phyloP scores from a whole-genome alignment of 2,329 filamentous ascomycete species.

The Pseudogymnoascus sp. region DNA sequence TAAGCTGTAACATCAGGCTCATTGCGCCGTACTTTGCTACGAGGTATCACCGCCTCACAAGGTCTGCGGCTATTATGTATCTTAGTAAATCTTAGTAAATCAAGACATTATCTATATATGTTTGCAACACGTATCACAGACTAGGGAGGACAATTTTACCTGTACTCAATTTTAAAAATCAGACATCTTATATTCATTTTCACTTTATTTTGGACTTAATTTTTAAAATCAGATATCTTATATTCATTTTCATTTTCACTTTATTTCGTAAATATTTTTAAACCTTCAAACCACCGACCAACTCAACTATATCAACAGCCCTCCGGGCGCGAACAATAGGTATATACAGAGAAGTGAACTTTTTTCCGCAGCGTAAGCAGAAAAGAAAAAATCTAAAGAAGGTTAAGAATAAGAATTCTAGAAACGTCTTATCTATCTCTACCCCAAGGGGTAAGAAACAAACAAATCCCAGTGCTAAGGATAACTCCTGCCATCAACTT shows the following conservation, averaged over 20 bases:
- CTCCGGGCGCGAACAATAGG: constrained; percentile 1
- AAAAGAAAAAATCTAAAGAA: background rate
- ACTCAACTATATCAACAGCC: background rate
- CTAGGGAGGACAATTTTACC: background rate
- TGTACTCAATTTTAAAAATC: background rate
- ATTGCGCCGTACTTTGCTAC: background rate
- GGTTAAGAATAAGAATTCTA: background rate
- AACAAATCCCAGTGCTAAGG: background rate
- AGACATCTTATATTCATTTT: background rate
- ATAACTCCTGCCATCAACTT: background rate
- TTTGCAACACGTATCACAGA: background rate
- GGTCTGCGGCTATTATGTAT: background rate
- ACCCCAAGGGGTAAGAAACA: background rate
- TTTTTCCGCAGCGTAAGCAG: background rate
- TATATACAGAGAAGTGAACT: constrained; percentile 6
- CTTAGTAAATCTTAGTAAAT: background rate
- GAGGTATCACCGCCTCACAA: background rate
- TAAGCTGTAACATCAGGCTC: background rate
- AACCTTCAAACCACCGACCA: background rate
- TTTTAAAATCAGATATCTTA: background rate
- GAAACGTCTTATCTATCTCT: background rate
- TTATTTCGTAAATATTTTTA: background rate
- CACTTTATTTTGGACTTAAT: background rate
- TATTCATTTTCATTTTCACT: background rate
- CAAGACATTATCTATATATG: background rate